phyloP scores from a whole-genome alignment of 192 early-diverging fungal species.

The Lobosporangium transversale region DNA sequence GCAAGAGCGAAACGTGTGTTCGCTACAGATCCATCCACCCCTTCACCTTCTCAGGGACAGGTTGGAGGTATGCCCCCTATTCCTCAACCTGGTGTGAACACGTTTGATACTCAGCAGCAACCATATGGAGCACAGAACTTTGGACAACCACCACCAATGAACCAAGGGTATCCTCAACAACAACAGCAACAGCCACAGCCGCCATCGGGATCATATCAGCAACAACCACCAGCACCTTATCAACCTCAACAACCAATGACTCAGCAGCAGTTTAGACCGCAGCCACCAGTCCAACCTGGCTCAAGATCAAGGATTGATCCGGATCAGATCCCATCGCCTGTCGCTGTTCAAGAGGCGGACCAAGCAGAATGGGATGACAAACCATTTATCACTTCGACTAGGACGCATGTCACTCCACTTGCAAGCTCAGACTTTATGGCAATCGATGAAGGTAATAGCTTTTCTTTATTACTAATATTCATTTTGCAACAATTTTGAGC shows the following conservation, averaged over 20 bases:
- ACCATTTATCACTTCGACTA: constrained; percentile 79
- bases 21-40: constrained; percentile 23
- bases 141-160: constrained; percentile 11
- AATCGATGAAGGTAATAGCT: constrained; percentile 81
- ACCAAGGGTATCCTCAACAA: constrained; percentile 40
- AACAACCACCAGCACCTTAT: constrained; percentile 23
- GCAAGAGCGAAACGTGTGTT: constrained; percentile 47
- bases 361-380: constrained; percentile 72
- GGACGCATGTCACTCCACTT: constrained; percentile 74
- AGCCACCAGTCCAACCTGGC: constrained; percentile 32
- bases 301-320: constrained; percentile 87
- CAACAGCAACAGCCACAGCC: constrained; percentile 42
- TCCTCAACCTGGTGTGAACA: constrained; percentile 29
- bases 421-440: constrained; percentile 81
- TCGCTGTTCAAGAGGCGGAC: constrained; percentile 85
- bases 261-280: constrained; percentile 32
- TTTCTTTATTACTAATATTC: neutral
- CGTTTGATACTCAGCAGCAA: constrained; percentile 17
- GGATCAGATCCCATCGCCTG: constrained; percentile 92
- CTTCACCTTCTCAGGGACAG: constrained; percentile 24
- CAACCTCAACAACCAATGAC: constrained; percentile 29
- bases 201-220: constrained; percentile 15
- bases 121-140: constrained; percentile 36
- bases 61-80: constrained; percentile 18
- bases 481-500: neutral